Conservation (phyloP, 768 basidiomycete genomes). For the Rhizopogon vulgaris region DNA sequence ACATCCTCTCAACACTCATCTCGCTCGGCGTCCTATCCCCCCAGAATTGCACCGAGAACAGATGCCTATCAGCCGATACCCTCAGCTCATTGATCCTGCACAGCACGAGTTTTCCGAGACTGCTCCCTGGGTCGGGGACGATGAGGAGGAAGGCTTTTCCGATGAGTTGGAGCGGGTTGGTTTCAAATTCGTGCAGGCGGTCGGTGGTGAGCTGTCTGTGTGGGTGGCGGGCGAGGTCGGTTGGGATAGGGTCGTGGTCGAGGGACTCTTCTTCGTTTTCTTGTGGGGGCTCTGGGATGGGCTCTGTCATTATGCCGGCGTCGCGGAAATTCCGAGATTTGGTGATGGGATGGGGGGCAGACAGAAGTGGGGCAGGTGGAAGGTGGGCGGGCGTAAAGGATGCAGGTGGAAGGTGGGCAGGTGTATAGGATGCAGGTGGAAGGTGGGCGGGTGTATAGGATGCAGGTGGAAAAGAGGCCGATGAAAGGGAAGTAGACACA, state of each 20-base stretch:
- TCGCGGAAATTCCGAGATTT: neutral
- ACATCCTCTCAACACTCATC: neutral
- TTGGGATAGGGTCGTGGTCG: neutral
- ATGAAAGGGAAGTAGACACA: no score
- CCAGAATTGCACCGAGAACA: neutral
- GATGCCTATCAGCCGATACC: neutral
- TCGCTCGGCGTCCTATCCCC: neutral
- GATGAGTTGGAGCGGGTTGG: neutral
- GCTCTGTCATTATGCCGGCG: neutral
- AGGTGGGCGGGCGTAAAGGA: no score
- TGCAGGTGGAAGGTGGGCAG: no score
- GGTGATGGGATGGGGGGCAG: neutral
- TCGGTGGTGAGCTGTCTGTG: neutral
- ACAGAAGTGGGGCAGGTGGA: no score
- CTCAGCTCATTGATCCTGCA: neutral
- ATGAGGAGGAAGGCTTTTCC: neutral
- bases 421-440: no score
- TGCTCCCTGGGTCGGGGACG: neutral
- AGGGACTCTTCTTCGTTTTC: neutral
- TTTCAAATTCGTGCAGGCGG: neutral
- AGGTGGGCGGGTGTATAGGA: no score
- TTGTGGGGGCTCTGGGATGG: neutral
- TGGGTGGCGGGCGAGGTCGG: neutral
- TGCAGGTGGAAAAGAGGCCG: no score
- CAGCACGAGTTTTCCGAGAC: neutral